These are phyloP conservation scores for Cnidoscolus chayamansa DNA, from an alignment of 441 rosid species.

Conservation along the genomic window DNA sequence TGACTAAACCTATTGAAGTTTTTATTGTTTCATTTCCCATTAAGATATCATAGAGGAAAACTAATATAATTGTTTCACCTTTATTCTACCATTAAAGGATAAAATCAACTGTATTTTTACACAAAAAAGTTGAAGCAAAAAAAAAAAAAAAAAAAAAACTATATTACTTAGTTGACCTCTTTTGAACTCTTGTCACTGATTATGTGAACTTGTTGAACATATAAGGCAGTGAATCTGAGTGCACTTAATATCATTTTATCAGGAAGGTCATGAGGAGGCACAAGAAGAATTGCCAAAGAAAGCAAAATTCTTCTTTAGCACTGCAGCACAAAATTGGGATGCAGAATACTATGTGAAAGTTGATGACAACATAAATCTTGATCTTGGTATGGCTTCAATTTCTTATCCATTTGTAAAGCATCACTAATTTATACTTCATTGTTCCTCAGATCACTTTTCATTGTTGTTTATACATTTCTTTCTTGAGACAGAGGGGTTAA, in stretches of 20 bases:
- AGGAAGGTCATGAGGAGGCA: constrained; percentile 91
- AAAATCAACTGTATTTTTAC: background rate
- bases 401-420: constrained; percentile 18
- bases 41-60: constrained; percentile 21
- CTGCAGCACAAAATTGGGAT: constrained; percentile 91
- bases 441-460: constrained; percentile 1
- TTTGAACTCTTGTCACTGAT: background rate
- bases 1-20: background rate
- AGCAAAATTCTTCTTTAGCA: constrained; percentile 76
- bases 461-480: constrained; percentile 20
- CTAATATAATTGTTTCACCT: background rate
- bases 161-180: background rate
- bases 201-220: constrained; percentile 10
- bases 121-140: background rate
- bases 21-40: background rate
- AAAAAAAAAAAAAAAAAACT: background rate
- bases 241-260: constrained; percentile 23
- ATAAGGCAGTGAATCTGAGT: constrained; percentile 22
- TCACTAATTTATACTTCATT: constrained; percentile 17
- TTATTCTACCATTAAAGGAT: background rate
- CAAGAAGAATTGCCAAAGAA: constrained; percentile 89
- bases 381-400: constrained; percentile 57
- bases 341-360: constrained; percentile 91
- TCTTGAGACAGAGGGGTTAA: constrained; percentile 59
- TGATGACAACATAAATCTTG: constrained; percentile 74